Evolutionary conservation across 1,284 basidiomycete species (phyloP).

Genomic region (Schizophyllum commune): DNA sequence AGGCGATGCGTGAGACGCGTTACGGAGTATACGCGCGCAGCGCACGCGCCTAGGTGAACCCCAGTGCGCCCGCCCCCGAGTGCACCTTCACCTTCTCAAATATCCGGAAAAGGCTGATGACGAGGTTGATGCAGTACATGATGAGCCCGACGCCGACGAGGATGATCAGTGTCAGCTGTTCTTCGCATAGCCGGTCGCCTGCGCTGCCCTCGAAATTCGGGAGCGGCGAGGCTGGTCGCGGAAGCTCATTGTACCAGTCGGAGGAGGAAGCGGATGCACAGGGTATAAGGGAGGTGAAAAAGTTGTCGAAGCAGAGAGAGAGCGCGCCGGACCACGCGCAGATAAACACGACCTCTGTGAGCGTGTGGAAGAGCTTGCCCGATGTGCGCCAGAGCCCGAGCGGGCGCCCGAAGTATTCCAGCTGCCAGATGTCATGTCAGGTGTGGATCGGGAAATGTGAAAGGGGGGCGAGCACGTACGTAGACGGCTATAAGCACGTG

Average conservation of each 20-base stretch:
- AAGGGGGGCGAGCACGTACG: slow-evolving; percentile 35
- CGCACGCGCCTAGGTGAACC: too few species aligned
- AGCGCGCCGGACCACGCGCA: slow-evolving; percentile 90
- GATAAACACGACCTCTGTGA: slow-evolving; percentile 82
- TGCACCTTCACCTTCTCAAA: slow-evolving; percentile 79
- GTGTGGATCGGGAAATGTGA: not conserved
- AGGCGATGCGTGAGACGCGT: too few species aligned
- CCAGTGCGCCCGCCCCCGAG: too few species aligned
- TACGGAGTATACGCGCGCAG: too few species aligned
- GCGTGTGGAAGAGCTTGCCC: slow-evolving; percentile 71
- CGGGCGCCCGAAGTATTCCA: slow-evolving; percentile 88
- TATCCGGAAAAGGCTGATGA: slow-evolving; percentile 81
- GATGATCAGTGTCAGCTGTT: slow-evolving; percentile 67
- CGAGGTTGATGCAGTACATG: slow-evolving; percentile 73
- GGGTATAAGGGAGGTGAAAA: slow-evolving; percentile 79
- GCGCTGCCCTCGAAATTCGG: slow-evolving; percentile 39
- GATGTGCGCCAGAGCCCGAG: slow-evolving; percentile 86
- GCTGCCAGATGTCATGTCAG: slow-evolving; percentile 31
- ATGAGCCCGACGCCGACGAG: slow-evolving; percentile 69
- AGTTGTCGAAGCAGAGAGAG: slow-evolving; percentile 85
- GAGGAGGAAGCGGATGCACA: slow-evolving; percentile 54
- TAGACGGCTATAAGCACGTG: slow-evolving; percentile 84
- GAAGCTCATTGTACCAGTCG: slow-evolving; percentile 65
- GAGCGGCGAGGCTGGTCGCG: slow-evolving; percentile 35
- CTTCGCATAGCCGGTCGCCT: slow-evolving; percentile 55